Percentiles rank a stretch among this genome's conserved stretches.
Conservation (phyloP, 2,329 filamentous ascomycete species). For the Arthrobotrys entomopaga region DNA sequence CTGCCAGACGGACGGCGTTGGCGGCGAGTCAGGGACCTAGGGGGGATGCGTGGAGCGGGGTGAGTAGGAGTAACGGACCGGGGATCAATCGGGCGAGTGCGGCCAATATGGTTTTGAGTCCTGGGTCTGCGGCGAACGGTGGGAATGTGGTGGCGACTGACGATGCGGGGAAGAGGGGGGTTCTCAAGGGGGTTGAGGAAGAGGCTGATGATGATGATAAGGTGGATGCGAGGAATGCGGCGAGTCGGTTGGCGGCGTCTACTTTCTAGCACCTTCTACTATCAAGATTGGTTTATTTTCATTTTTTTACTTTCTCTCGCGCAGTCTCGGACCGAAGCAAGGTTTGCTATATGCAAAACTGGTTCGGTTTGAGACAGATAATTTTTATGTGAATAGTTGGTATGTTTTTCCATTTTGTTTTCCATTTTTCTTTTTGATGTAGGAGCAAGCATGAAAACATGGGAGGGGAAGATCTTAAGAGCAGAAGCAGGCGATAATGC, state of each 20-base stretch:
- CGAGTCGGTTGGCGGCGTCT: slow-evolving; percentile 90
- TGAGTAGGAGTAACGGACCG: slow-evolving; percentile 78
- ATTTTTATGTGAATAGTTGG: slow-evolving; percentile 10
- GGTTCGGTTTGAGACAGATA: too few species aligned
- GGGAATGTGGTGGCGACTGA: slow-evolving; percentile 66
- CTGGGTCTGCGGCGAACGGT: slow-evolving; percentile 62
- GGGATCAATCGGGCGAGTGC: slow-evolving; percentile 68
- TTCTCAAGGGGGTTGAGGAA: slow-evolving; percentile 71
- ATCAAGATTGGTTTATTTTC: not conserved
- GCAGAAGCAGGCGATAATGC: not conserved
- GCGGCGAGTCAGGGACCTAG: slow-evolving; percentile 93
- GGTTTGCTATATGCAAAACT: too few species aligned
- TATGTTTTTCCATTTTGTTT: not conserved
- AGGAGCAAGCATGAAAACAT: not conserved
- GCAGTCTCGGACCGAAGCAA: too few species aligned
- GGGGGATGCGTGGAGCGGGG: slow-evolving; percentile 97
- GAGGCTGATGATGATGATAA: slow-evolving; percentile 86
- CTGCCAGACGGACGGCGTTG: slow-evolving; percentile 76
- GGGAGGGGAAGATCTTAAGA: too few species aligned
- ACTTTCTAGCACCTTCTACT: slow-evolving; percentile 73
- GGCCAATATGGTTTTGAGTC: slow-evolving; percentile 62
- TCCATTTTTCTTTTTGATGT: not conserved
- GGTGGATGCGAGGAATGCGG: slow-evolving; percentile 93
- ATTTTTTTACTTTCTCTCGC: not conserved
- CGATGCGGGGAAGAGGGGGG: slow-evolving; percentile 19